Conservation (phyloP, 2,329 filamentous ascomycete genomes). For the Mycosphaerelloides madeirae region DNA sequence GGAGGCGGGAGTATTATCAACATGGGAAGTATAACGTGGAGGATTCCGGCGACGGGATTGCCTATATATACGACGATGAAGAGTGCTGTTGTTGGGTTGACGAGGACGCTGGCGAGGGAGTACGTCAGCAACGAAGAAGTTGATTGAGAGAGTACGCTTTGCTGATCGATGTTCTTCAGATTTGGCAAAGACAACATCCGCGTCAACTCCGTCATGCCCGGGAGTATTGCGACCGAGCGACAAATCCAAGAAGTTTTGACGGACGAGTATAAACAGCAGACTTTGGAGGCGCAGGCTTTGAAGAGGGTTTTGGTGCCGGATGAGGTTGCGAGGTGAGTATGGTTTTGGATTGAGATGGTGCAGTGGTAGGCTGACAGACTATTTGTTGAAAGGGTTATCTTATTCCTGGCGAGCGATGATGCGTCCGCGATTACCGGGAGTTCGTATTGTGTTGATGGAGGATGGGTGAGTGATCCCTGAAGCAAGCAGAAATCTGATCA, state of each 20-base stretch:
- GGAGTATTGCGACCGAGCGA: slow-evolving; percentile 29
- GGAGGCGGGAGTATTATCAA: slow-evolving; percentile 55
- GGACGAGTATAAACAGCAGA: slow-evolving; percentile 25
- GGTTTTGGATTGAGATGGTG: no score
- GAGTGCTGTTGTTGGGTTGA: slow-evolving; percentile 27
- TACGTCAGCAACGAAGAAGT: no score
- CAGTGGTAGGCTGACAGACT: no score
- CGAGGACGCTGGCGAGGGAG: slow-evolving; percentile 27
- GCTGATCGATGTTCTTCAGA: no score
- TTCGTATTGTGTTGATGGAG: slow-evolving; percentile 31
- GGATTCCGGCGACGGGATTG: slow-evolving; percentile 24
- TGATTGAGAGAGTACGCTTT: no score
- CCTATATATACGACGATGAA: slow-evolving; percentile 28
- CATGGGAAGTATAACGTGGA: slow-evolving; percentile 27
- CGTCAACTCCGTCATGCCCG: slow-evolving; percentile 31
- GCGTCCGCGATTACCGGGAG: slow-evolving; percentile 29
- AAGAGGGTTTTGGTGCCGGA: slow-evolving; percentile 28
- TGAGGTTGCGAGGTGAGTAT: slow-evolving; percentile 24
- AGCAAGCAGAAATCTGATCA: no score
- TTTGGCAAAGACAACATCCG: slow-evolving; percentile 25
- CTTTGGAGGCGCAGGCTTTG: slow-evolving; percentile 28
- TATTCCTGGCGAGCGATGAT: slow-evolving; percentile 31
- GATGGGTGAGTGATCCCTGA: slow-evolving; percentile 3
- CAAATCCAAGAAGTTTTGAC: slow-evolving; percentile 31
- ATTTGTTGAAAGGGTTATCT: slow-evolving; percentile 23